Percentiles rank a stretch among this genome's conserved stretches.
These are phyloP conservation scores for Phytophthora hybrid DNA, from an alignment of 352 stramenopile genomes.

Conservation along the genomic window DNA sequence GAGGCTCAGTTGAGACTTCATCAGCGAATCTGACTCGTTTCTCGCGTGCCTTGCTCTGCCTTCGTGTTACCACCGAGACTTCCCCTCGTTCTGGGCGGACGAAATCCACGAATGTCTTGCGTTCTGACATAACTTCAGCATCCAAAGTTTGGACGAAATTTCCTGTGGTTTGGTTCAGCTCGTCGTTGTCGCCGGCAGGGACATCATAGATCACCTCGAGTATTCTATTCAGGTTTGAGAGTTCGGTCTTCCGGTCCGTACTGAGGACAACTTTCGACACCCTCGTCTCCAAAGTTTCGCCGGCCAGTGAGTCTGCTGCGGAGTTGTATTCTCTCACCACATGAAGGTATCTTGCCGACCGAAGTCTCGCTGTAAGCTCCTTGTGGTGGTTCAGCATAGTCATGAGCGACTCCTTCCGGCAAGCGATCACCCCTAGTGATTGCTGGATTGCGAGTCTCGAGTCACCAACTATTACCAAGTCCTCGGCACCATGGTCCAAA, in stretches of 20 bases:
- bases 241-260: neutral
- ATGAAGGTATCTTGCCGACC: too few relatives aligned
- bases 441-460: too few relatives aligned
- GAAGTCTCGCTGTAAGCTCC: too few relatives aligned
- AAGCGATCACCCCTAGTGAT: too few relatives aligned
- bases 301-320: slow-evolving; percentile 1
- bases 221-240: neutral
- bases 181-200: neutral
- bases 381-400: too few relatives aligned
- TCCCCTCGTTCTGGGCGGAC: neutral
- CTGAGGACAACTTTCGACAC: neutral
- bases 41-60: neutral
- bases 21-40: slow-evolving; percentile 3
- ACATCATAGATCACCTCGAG: neutral
- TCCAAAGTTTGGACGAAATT: neutral
- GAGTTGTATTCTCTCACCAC: slow-evolving; percentile 3
- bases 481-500: too few relatives aligned
- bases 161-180: neutral
- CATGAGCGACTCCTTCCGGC: neutral
- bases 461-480: too few relatives aligned
- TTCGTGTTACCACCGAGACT: neutral
- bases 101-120: neutral
- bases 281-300: neutral
- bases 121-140: neutral
- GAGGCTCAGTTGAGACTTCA: too few relatives aligned